A percentile compares a stretch with the other conserved stretches of the same genome.
Conservation (phyloP, 2,329 filamentous ascomycete genomes). For the Neophaeococcomyces aloes region DNA sequence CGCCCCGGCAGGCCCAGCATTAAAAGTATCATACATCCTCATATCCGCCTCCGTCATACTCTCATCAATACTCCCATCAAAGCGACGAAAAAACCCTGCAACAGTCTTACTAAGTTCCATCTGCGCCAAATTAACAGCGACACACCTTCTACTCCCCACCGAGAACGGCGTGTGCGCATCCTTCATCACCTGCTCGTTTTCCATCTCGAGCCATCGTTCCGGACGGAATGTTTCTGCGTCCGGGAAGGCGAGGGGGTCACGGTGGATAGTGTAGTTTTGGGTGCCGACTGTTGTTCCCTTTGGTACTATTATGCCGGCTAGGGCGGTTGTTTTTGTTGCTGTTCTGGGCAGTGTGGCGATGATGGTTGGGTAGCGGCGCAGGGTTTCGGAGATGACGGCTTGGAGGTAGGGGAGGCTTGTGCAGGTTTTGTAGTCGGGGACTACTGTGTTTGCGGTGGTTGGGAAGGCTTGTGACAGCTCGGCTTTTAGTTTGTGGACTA, state of each 20-base stretch:
- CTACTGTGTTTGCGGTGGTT: neutral
- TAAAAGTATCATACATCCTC: constrained; percentile 11
- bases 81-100: constrained; percentile 7
- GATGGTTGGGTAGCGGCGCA: constrained; percentile 42
- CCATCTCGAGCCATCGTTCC: constrained; percentile 16
- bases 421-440: constrained; percentile 23
- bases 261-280: constrained; percentile 31
- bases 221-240: constrained; percentile 19
- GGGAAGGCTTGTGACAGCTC: constrained; percentile 3
- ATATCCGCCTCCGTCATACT: constrained; percentile 8
- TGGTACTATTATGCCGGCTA: constrained; percentile 30
- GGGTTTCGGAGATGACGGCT: constrained; percentile 42
- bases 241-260: constrained; percentile 13
- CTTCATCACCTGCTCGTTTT: constrained; percentile 5
- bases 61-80: constrained; percentile 8
- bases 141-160: constrained; percentile 8
- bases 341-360: constrained; percentile 43
- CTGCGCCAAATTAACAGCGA: constrained; percentile 10
- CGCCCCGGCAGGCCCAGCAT: constrained; percentile 7
- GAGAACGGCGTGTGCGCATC: constrained; percentile 7
- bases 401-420: constrained; percentile 39
- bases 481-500: constrained; percentile 5
- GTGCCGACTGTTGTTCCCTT: constrained; percentile 30
- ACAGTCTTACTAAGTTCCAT: constrained; percentile 7
- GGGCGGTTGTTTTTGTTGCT: constrained; percentile 26